Percentiles rank a stretch among this genome's conserved stretches.
These are phyloP conservation scores for Cyclocybe cylindracea DNA, from an alignment of 768 basidiomycete genomes.

Conservation along the genomic window DNA sequence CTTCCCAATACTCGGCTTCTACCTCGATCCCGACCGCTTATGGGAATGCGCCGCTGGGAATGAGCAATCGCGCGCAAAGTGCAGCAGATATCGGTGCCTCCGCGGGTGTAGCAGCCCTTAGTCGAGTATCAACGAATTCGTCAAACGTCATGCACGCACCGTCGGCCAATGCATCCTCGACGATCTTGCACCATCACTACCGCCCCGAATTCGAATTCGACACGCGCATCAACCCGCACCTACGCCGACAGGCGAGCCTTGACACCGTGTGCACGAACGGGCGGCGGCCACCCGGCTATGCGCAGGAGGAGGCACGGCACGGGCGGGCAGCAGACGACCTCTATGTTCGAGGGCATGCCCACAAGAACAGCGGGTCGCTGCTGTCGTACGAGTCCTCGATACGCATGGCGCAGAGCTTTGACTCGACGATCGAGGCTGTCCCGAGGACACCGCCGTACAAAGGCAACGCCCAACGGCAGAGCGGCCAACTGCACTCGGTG, in stretches of 20 bases:
- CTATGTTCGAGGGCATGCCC: constrained; percentile 18
- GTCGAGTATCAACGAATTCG: too few relatives aligned
- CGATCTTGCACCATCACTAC: constrained; percentile 17
- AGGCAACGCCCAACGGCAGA: neutral
- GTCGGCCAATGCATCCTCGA: constrained; percentile 24
- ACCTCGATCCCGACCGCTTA: neutral
- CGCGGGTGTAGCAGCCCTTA: too few relatives aligned
- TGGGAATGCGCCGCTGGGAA: too few relatives aligned
- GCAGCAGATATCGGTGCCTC: too few relatives aligned
- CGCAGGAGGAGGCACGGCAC: constrained; percentile 13
- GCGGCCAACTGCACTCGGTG: neutral
- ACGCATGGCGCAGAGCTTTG: constrained; percentile 13
- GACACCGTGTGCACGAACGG: constrained; percentile 22
- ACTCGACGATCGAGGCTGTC: constrained; percentile 26
- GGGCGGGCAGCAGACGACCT: constrained; percentile 26
- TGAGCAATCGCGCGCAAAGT: too few relatives aligned
- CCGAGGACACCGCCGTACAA: constrained; percentile 29
- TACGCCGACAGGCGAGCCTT: constrained; percentile 23
- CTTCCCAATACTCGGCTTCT: constrained; percentile 25
- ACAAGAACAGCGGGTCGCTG: neutral
- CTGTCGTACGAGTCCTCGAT: neutral
- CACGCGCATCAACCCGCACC: constrained; percentile 3
- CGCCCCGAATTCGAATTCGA: neutral
- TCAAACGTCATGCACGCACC: constrained; percentile 10
- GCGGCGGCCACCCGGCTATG: constrained; percentile 10